A percentile compares a stretch with the other conserved stretches of the same genome.
Evolutionary conservation across 2,329 filamentous ascomycete genomes (phyloP).

Genomic region (Pseudogymnoascus sp.): DNA sequence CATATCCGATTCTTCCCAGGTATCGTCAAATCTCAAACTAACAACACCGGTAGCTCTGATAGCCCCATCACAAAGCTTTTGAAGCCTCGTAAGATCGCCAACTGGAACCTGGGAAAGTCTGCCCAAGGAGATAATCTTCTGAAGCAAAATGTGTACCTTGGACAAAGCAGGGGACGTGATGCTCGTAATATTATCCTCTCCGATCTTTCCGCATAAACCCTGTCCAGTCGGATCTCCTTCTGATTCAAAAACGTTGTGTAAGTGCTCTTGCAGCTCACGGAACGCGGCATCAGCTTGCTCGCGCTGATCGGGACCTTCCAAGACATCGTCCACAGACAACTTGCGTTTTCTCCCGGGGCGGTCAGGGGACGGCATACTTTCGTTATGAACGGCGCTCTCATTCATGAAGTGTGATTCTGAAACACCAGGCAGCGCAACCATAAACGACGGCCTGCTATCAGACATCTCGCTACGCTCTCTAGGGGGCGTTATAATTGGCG

Average conservation of each 20-base stretch:
- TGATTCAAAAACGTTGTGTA: constrained; percentile 66
- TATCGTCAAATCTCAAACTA: constrained; percentile 60
- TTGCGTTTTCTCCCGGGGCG: constrained; percentile 39
- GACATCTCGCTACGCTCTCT: constrained; percentile 3
- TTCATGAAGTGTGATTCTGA: constrained; percentile 19
- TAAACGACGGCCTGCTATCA: constrained; percentile 15
- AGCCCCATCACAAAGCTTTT: constrained; percentile 70
- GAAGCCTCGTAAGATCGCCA: constrained; percentile 64
- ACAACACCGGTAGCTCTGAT: constrained; percentile 58
- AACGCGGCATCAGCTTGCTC: constrained; percentile 71
- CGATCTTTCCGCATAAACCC: constrained; percentile 18
- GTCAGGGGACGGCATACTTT: constrained; percentile 20
- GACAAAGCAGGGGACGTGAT: constrained; percentile 61
- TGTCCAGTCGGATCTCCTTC: constrained; percentile 54
- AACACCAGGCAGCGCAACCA: constrained; percentile 20
- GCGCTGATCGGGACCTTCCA: constrained; percentile 64
- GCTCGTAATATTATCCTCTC: constrained; percentile 51
- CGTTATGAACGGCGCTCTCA: constrained; percentile 21
- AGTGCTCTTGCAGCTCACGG: constrained; percentile 57
- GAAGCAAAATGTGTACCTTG: constrained; percentile 63
- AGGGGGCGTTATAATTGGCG: not conserved
- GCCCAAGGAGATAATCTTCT: constrained; percentile 60
- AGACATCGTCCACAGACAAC: constrained; percentile 36
- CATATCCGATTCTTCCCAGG: constrained; percentile 59
- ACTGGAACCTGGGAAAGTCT: constrained; percentile 64